Percentiles rank a stretch among this genome's conserved stretches.
Conservation (phyloP, 106 monocot species). For the Triglochin maritima region DNA sequence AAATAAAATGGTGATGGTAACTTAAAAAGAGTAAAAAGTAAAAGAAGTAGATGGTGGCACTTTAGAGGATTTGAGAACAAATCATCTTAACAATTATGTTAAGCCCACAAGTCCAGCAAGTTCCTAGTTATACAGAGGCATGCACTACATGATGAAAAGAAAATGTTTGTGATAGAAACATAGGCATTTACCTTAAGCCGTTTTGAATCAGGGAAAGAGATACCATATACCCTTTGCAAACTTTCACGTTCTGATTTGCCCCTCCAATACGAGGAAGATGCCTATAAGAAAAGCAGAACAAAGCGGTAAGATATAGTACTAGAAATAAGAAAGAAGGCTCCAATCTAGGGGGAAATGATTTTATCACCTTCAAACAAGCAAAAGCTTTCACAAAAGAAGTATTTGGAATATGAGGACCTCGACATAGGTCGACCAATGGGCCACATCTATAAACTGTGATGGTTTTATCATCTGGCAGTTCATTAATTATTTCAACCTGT, state of each 20-base stretch:
- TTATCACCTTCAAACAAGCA: conserved; percentile 79
- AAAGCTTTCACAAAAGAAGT: conserved; percentile 98
- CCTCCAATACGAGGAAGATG: conserved; percentile 99
- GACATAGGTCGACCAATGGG: conserved; percentile 94
- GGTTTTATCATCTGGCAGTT: conserved; percentile 87
- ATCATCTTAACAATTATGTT: too few relatives aligned
- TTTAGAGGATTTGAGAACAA: too few relatives aligned
- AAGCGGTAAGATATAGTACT: not conserved
- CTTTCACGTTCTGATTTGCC: conserved; percentile 93
- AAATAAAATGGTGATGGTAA: too few relatives aligned
- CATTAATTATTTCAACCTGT: conserved; percentile 96
- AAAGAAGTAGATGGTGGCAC: too few relatives aligned
- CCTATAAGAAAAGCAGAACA: conserved; percentile 21
- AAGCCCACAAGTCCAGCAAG: too few relatives aligned
- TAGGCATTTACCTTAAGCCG: conserved; percentile 56
- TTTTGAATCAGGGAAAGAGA: conserved; percentile 89
- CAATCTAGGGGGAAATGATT: not conserved
- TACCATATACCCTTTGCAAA: conserved; percentile 97
- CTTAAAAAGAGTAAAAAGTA: too few relatives aligned
- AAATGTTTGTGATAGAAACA: too few relatives aligned
- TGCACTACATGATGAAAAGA: too few relatives aligned
- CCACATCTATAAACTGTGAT: conserved; percentile 99
- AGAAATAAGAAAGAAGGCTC: not conserved
- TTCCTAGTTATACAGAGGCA: too few relatives aligned
- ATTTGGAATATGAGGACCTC: conserved; percentile 97